A percentile compares a stretch with the other conserved stretches of the same genome.
Evolutionary conservation across 441 rosid genomes (phyloP).

Genomic region (Syzygium malaccense): DNA sequence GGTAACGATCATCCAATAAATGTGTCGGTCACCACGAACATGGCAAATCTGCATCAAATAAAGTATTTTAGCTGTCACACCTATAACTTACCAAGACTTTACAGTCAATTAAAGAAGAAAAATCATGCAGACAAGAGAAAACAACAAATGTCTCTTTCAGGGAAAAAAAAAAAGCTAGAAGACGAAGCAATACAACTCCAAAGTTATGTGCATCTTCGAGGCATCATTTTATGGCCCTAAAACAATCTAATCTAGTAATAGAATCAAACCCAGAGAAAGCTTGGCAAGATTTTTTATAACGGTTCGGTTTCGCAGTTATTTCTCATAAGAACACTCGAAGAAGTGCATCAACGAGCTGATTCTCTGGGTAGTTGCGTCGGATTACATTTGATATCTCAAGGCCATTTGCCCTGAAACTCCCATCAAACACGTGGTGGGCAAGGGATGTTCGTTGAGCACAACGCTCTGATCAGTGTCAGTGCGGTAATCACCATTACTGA

Average conservation of each 20-base stretch:
- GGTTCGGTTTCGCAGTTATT: neutral
- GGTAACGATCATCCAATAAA: neutral
- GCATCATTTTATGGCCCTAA: neutral
- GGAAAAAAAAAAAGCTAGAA: neutral
- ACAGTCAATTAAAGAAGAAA: neutral
- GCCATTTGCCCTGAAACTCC: neutral
- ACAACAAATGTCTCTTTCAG: neutral
- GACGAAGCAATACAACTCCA: neutral
- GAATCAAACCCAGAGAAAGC: neutral
- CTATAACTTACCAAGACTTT: neutral
- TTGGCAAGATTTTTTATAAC: neutral
- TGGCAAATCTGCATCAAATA: neutral
- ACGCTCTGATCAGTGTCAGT: neutral
- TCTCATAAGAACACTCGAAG: neutral
- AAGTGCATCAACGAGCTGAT: neutral
- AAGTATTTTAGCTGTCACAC: neutral
- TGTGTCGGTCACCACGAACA: rapidly evolving
- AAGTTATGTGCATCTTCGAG: neutral
- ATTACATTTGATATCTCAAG: neutral
- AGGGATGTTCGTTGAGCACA: neutral
- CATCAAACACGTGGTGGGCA: neutral
- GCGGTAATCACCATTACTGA: neutral
- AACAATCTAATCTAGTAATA: neutral
- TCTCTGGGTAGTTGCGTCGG: neutral
- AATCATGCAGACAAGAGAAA: neutral